These are phyloP conservation scores for Colletotrichum tanaceti DNA, from an alignment of 2,329 filamentous ascomycete species.

Conservation along the genomic window DNA sequence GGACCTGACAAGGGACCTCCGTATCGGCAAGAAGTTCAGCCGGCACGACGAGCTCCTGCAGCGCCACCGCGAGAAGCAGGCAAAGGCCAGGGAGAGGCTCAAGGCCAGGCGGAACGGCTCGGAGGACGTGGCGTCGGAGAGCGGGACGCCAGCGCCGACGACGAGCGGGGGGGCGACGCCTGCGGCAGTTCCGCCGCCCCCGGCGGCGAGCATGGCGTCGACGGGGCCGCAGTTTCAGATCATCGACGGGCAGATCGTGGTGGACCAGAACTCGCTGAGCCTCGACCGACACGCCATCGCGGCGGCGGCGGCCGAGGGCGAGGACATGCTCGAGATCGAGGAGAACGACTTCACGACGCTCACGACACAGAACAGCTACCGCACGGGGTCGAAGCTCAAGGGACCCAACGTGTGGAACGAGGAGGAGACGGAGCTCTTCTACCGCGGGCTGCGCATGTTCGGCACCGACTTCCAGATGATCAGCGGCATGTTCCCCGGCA, in stretches of 20 bases:
- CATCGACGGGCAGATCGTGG: constrained; percentile 77
- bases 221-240: constrained; percentile 69
- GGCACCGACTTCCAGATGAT: constrained; percentile 89
- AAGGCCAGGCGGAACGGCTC: constrained; percentile 44
- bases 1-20: constrained; percentile 76
- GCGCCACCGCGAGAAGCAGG: constrained; percentile 66
- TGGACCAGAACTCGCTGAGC: constrained; percentile 74
- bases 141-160: constrained; percentile 31
- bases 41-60: constrained; percentile 78
- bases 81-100: constrained; percentile 51
- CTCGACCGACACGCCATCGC: constrained; percentile 76
- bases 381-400: constrained; percentile 69
- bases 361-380: constrained; percentile 76
- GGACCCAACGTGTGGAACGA: constrained; percentile 76
- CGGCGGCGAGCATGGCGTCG: constrained; percentile 37
- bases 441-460: constrained; percentile 78
- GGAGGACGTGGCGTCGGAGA: constrained; percentile 42
- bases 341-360: constrained; percentile 82
- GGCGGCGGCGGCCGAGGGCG: constrained; percentile 59
- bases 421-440: constrained; percentile 80
- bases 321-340: constrained; percentile 73
- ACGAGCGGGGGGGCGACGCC: constrained; percentile 9
- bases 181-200: constrained; percentile 44
- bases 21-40: constrained; percentile 80
- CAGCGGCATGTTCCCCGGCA: constrained; percentile 77